These are phyloP conservation scores for Hydnum rufescens DNA, from an alignment of 768 basidiomycete genomes.

Conservation along the genomic window DNA sequence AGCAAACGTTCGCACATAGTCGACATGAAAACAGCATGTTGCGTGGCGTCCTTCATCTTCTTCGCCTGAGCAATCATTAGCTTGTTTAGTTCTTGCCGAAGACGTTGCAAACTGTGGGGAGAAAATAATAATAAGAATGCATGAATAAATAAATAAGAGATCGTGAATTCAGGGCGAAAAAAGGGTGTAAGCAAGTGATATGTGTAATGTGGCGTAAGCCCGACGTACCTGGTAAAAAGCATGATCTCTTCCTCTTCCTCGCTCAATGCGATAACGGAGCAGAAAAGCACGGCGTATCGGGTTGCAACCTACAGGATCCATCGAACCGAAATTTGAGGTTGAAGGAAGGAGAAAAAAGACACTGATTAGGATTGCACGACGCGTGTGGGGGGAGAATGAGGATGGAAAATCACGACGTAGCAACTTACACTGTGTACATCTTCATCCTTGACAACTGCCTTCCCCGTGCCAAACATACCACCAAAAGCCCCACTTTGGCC, in stretches of 20 bases:
- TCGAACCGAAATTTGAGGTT: neutral
- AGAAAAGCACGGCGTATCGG: slow-evolving; percentile 66
- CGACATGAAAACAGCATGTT: slow-evolving; percentile 47
- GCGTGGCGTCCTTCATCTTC: slow-evolving; percentile 38
- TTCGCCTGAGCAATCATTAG: slow-evolving; percentile 54
- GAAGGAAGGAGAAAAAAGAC: too few species aligned
- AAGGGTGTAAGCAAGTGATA: too few species aligned
- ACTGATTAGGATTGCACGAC: too few species aligned
- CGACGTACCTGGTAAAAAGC: slow-evolving; percentile 78
- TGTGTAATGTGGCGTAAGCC: neutral
- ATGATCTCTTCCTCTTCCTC: slow-evolving; percentile 81
- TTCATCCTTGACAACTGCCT: slow-evolving; percentile 30
- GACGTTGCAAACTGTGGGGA: slow-evolving; percentile 44
- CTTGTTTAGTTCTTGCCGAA: slow-evolving; percentile 66
- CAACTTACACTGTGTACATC: slow-evolving; percentile 38
- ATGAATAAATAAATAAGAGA: neutral
- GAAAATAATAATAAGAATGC: neutral
- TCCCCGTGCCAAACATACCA: slow-evolving; percentile 1
- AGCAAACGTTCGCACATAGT: slow-evolving; percentile 59
- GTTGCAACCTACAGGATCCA: slow-evolving; percentile 36
- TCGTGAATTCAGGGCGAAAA: too few species aligned
- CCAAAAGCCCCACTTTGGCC: slow-evolving; percentile 16
- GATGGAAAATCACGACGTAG: neutral
- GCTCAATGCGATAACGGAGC: slow-evolving; percentile 60
- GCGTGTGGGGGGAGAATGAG: neutral